Base-by-base conservation (phyloP, 2,329 filamentous ascomycete species). In the Curvularia verruculosa region DNA sequence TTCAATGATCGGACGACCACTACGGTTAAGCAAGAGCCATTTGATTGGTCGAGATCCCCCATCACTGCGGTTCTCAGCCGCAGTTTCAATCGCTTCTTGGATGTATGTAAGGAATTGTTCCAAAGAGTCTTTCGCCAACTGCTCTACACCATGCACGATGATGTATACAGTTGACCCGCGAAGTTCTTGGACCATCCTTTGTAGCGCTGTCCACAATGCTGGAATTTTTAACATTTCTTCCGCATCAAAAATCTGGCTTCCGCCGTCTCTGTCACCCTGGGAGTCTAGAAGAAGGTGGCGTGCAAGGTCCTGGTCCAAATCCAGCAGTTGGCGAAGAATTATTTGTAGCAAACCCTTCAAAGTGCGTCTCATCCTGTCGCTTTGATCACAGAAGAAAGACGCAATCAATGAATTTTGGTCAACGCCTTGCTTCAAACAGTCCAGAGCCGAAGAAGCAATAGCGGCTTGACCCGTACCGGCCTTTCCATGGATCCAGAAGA, bases 401-500 rank as follows among this genome's bases (percentile, higher is more conserved):
- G 58, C 58, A 1, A 66, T 54, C 26, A 67, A 56, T 8, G 58
- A 50, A 5, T 45, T 56, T 3, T 52, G 29, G 8, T 55, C 49
- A 9, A 19, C 10, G 3, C 51, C 41, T 23, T 59, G 44, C 15
- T 56, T 43, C 18, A 69, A 40, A 21, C 24, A 40, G 10, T 68
- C 57, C 4, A 68, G 63, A 21, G 64, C 63, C 10, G 66, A 69
- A 10, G 64, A 57, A 12, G 66, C 66, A 3, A 69, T 60, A 6
- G 59, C 44, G 5, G 44, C 62, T 60, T 69, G 63, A 18, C 63
- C 65, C 12, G 57, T 65, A 13, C 64, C 63, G 10, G 66, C 63
- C 46, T 67, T 64, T 26, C 65, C 64, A 49, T 69, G 64, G n/a
- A 68, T 52, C 66, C 65, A 69, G 9, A 69, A 56, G 15, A 68